Conservation (phyloP, 495 filamentous ascomycete species). For the Daldinia childiae region DNA sequence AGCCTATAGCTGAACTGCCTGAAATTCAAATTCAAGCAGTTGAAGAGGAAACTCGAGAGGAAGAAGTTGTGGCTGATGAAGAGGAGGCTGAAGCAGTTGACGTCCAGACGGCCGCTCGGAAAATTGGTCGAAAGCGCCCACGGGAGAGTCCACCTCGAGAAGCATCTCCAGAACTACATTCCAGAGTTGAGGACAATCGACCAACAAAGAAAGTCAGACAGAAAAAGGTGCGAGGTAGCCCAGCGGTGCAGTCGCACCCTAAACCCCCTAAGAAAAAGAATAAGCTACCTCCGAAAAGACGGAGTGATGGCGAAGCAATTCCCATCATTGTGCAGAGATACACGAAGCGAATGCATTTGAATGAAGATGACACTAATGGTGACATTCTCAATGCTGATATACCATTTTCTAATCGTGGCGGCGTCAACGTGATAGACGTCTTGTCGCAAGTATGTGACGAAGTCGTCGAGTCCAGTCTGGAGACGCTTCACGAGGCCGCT, state of each 20-base stretch:
- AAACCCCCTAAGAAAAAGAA: constrained; percentile 36
- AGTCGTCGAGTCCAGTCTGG: constrained; percentile 63
- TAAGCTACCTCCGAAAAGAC: constrained; percentile 30
- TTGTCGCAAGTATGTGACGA: constrained; percentile 75
- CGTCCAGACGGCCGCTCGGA: constrained; percentile 48
- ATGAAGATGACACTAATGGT: constrained; percentile 49
- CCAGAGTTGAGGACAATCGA: constrained; percentile 37
- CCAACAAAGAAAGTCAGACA: constrained; percentile 49
- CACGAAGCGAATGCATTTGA: constrained; percentile 46
- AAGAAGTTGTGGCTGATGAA: constrained; percentile 37
- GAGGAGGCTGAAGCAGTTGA: constrained; percentile 45
- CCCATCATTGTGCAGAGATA: constrained; percentile 60
- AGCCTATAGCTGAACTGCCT: constrained; percentile 17
- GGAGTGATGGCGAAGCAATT: constrained; percentile 48
- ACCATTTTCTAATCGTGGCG: constrained; percentile 64
- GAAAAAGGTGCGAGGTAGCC: constrained; percentile 44
- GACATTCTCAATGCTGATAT: constrained; percentile 59
- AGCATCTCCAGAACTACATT: constrained; percentile 46
- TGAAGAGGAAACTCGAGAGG: constrained; percentile 38
- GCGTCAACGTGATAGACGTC: constrained; percentile 75
- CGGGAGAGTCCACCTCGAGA: constrained; percentile 44
- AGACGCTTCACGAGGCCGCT: constrained; percentile 54
- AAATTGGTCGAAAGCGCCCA: constrained; percentile 51
- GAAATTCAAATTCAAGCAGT: constrained; percentile 9
- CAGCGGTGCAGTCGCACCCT: constrained; percentile 52